phyloP scores from a whole-genome alignment of 169 alveolate species.

The Plasmodium chabaudi region DNA sequence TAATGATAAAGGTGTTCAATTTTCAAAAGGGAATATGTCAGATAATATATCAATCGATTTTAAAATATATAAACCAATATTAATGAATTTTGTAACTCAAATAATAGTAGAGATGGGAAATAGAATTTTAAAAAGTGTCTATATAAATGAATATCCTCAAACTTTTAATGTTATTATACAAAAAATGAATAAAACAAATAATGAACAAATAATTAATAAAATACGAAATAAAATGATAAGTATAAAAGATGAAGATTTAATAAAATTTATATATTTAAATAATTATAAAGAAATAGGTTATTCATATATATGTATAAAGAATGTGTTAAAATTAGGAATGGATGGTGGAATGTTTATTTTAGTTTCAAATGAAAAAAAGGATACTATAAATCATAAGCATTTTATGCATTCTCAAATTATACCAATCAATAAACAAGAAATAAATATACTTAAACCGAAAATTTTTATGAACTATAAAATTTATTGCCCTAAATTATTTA shows the following conservation, averaged over 20 bases:
- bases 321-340: slow-evolving; percentile 32
- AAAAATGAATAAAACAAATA: slow-evolving; percentile 11
- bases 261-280: slow-evolving; percentile 45
- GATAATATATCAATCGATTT: slow-evolving; percentile 52
- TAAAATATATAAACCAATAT: slow-evolving; percentile 57
- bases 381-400: background rate
- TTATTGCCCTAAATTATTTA: slow-evolving; percentile 23
- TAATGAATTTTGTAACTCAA: slow-evolving; percentile 51
- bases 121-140: slow-evolving; percentile 33
- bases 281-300: slow-evolving; percentile 62
- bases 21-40: slow-evolving; percentile 20
- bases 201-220: slow-evolving; percentile 36
- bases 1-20: slow-evolving; percentile 34
- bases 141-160: slow-evolving; percentile 67
- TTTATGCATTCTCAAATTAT: background rate
- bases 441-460: slow-evolving; percentile 36
- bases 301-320: slow-evolving; percentile 54
- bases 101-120: slow-evolving; percentile 28
- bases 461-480: slow-evolving; percentile 59
- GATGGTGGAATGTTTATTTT: slow-evolving; percentile 64
- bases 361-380: slow-evolving; percentile 28
- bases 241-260: slow-evolving; percentile 46
- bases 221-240: slow-evolving; percentile 40
- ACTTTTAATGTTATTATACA: slow-evolving; percentile 59
- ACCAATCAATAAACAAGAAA: slow-evolving; percentile 59